phyloP scores from a whole-genome alignment of 371 early-diverging fungal genomes.

The Neoconidiobolus thromboides region DNA sequence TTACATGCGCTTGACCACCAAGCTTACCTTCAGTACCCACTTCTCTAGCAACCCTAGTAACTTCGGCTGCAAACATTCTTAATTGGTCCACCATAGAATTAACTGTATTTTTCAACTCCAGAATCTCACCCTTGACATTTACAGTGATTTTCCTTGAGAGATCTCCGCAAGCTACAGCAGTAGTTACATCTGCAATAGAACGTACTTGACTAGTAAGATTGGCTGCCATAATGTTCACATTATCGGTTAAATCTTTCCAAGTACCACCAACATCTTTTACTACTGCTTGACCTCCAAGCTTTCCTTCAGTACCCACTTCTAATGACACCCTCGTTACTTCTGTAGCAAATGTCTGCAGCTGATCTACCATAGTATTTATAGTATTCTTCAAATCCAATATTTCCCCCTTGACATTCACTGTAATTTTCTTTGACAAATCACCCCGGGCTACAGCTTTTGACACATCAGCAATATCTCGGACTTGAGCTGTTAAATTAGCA shows the following conservation, averaged over 20 bases:
- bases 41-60: slow-evolving; percentile 26
- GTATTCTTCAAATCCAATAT: slow-evolving; percentile 21
- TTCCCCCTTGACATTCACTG: slow-evolving; percentile 20
- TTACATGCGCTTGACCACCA: slow-evolving; percentile 34
- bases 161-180: slow-evolving; percentile 27
- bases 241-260: slow-evolving; percentile 32
- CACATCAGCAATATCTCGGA: slow-evolving; percentile 26
- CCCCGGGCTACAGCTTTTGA: slow-evolving; percentile 26
- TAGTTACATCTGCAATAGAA: slow-evolving; percentile 23
- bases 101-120: slow-evolving; percentile 28
- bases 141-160: slow-evolving; percentile 22
- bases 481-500: slow-evolving; percentile 24
- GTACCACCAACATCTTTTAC: slow-evolving; percentile 29
- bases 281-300: slow-evolving; percentile 25
- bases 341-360: slow-evolving; percentile 24
- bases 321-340: slow-evolving; percentile 29
- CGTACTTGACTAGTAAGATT: slow-evolving; percentile 32
- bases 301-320: slow-evolving; percentile 30
- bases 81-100: slow-evolving; percentile 33
- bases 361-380: slow-evolving; percentile 28
- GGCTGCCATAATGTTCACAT: slow-evolving; percentile 24
- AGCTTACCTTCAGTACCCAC: slow-evolving; percentile 31
- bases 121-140: slow-evolving; percentile 26
- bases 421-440: slow-evolving; percentile 26
- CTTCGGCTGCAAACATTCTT: slow-evolving; percentile 25